Conservation (phyloP, 768 basidiomycete genomes). For the Tulasnella sp. region DNA sequence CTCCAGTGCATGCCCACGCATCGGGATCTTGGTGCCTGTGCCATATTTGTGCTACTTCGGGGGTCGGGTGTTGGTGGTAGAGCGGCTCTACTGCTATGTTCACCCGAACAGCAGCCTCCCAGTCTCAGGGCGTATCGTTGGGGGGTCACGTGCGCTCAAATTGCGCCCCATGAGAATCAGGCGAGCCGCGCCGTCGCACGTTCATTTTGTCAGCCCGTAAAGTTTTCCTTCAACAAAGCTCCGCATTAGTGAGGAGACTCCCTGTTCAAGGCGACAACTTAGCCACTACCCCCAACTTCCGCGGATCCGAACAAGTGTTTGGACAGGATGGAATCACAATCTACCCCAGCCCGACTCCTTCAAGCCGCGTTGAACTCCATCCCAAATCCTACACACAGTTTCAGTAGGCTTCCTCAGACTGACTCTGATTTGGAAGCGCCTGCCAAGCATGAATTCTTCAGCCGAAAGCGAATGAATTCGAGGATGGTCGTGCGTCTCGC, state of each 20-base stretch:
- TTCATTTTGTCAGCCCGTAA: too few species aligned
- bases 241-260: too few species aligned
- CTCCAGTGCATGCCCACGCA: too few species aligned
- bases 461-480: neutral
- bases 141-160: too few species aligned
- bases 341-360: neutral
- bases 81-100: too few species aligned
- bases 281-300: neutral
- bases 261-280: neutral
- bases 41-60: neutral
- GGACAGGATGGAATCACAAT: neutral
- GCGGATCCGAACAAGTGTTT: neutral
- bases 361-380: neutral
- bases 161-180: too few species aligned
- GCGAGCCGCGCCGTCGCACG: too few species aligned
- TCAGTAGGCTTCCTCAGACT: neutral
- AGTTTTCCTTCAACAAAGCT: too few species aligned
- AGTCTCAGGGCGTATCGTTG: too few species aligned
- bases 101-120: too few species aligned
- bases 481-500: neutral
- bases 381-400: neutral
- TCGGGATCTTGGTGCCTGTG: too few species aligned
- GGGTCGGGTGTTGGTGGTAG: too few species aligned
- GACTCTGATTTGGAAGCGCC: neutral
- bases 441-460: neutral